Percentiles rank a stretch among this genome's conserved stretches.
phyloP scores from a whole-genome alignment of 2,329 filamentous ascomycete genomes.

The Westerdykella aurantiaca region DNA sequence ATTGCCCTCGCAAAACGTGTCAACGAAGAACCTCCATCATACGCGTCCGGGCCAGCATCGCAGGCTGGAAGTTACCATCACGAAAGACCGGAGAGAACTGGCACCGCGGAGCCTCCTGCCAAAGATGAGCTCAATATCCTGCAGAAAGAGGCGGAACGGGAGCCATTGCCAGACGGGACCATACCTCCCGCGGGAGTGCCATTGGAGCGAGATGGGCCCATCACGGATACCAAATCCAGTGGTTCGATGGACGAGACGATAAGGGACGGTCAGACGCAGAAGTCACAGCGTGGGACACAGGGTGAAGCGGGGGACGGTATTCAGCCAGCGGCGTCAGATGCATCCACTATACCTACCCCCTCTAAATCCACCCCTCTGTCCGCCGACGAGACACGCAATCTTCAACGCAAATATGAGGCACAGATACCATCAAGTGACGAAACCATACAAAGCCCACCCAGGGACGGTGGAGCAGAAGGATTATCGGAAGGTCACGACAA shows the following conservation, averaged over 20 bases:
- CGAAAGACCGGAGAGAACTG: conserved; percentile 27
- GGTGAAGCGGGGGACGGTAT: conserved; percentile 1
- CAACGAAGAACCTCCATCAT: conserved; percentile 44
- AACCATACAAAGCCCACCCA: conserved; percentile 36
- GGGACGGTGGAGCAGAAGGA: conserved; percentile 17
- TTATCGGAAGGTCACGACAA: conserved; percentile 41
- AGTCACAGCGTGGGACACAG: background rate
- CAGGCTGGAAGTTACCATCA: conserved; percentile 16
- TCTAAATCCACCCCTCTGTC: conserved; percentile 26
- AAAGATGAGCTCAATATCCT: conserved; percentile 40
- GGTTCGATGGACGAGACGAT: no score
- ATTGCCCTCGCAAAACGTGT: conserved; percentile 54
- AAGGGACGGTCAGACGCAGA: background rate
- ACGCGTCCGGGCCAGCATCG: conserved; percentile 21
- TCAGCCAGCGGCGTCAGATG: conserved; percentile 21
- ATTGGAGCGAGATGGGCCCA: conserved; percentile 18
- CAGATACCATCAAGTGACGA: conserved; percentile 50
- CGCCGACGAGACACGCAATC: conserved; percentile 40
- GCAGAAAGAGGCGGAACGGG: conserved; percentile 42
- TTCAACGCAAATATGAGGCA: conserved; percentile 46
- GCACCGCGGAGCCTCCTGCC: conserved; percentile 32
- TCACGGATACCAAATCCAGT: background rate
- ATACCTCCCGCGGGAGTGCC: conserved; percentile 39
- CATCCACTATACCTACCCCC: conserved; percentile 40
- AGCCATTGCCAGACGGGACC: conserved; percentile 47